Conservation (phyloP, 192 early-diverging fungal genomes). For the Coemansia sp. region DNA sequence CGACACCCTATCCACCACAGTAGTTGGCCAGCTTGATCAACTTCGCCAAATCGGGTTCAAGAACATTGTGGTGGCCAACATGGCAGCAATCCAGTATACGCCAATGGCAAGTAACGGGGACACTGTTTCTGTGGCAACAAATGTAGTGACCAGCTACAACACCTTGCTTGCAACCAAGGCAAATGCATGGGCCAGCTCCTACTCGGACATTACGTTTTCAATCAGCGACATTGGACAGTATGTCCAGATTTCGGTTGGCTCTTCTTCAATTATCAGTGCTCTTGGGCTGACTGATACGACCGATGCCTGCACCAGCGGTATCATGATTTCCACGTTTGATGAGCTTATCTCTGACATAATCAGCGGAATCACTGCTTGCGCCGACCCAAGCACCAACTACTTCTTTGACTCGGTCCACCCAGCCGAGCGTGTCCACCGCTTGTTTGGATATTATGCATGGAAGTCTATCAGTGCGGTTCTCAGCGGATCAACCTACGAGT, state of each 20-base stretch:
- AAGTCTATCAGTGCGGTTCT: conserved; percentile 1
- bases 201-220: conserved; percentile 7
- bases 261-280: conserved; percentile 8
- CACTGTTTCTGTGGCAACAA: background rate
- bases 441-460: conserved; percentile 29
- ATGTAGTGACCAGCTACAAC: conserved; percentile 12
- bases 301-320: conserved; percentile 12
- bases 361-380: conserved; percentile 8
- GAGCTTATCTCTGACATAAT: background rate
- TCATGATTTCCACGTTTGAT: background rate
- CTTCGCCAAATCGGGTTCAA: conserved; percentile 30
- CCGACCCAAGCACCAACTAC: conserved; percentile 20
- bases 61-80: conserved; percentile 29
- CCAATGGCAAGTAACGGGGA: conserved; percentile 10
- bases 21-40: conserved; percentile 31
- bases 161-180: conserved; percentile 13
- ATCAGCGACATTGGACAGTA: conserved; percentile 24
- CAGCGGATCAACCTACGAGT: conserved; percentile 4
- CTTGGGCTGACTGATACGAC: conserved; percentile 26
- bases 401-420: conserved; percentile 37
- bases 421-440: conserved; percentile 29
- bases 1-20: conserved; percentile 11
- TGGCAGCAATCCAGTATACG: conserved; percentile 40
- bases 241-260: conserved; percentile 19
- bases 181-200: conserved; percentile 14